phyloP scores from a whole-genome alignment of 805 yeast genomes.

The Pichia kluyveri region DNA sequence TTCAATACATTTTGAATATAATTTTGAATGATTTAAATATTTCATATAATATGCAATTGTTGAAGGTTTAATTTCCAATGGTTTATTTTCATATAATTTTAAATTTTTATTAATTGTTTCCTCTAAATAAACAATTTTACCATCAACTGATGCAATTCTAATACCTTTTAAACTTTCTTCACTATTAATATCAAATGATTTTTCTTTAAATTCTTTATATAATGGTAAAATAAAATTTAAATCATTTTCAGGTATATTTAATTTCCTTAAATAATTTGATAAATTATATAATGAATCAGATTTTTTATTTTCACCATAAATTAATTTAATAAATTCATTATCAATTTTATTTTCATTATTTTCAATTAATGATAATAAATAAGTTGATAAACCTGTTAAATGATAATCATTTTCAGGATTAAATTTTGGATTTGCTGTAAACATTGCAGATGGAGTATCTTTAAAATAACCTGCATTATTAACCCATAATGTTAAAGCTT shows the following conservation, averaged over 20 bases:
- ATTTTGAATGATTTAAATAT: constrained; percentile 8
- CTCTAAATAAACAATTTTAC: constrained; percentile 8
- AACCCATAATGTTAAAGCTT: constrained; percentile 23
- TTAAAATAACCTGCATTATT: constrained; percentile 20
- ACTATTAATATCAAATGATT: constrained; percentile 22
- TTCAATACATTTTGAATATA: constrained; percentile 8
- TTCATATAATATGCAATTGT: constrained; percentile 10
- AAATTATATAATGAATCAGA: background rate
- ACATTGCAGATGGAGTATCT: constrained; percentile 11
- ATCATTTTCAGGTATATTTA: constrained; percentile 5
- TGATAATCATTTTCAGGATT: constrained; percentile 6
- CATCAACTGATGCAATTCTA: constrained; percentile 2
- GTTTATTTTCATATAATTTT: constrained; percentile 3
- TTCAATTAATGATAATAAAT: constrained; percentile 14
- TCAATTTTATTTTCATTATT: constrained; percentile 11
- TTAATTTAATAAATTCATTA: constrained; percentile 15
- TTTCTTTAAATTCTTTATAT: constrained; percentile 2
- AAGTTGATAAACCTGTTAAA: constrained; percentile 12
- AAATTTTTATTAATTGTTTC: constrained; percentile 2
- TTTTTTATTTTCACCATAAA: constrained; percentile 2
- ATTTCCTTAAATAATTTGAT: background rate
- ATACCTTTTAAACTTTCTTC: constrained; percentile 18
- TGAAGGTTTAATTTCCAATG: constrained; percentile 6
- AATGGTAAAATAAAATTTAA: constrained; percentile 1
- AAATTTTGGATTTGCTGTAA: too few species aligned